These are phyloP conservation scores for Coniochaeta sp. DNA, from an alignment of 2,329 filamentous ascomycete genomes.

Conservation along the genomic window DNA sequence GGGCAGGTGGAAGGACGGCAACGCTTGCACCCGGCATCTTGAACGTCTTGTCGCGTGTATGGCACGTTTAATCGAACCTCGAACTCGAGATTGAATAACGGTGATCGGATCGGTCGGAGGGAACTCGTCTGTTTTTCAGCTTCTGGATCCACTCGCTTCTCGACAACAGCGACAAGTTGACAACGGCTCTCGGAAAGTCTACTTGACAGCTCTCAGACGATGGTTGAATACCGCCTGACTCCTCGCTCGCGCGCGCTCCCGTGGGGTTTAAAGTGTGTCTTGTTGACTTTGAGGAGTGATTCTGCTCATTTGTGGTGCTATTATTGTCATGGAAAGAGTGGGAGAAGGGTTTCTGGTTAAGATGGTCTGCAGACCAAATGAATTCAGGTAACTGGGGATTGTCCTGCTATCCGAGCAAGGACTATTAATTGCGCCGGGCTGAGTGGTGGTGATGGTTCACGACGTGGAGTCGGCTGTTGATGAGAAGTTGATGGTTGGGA, in stretches of 20 bases:
- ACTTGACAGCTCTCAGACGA: constrained; percentile 33
- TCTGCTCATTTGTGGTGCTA: constrained; percentile 45
- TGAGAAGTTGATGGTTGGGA: constrained; percentile 8
- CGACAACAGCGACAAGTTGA: constrained; percentile 18
- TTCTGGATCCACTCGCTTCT: constrained; percentile 8
- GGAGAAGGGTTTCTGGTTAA: constrained; percentile 27
- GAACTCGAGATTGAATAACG: not conserved
- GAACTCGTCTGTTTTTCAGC: constrained; percentile 2
- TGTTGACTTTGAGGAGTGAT: constrained; percentile 41
- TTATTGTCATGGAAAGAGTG: constrained; percentile 47
- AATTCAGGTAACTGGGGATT: constrained; percentile 5
- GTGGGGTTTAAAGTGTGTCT: constrained; percentile 66
- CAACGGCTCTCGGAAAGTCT: constrained; percentile 22
- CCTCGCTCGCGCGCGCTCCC: constrained; percentile 58
- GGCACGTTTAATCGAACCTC: constrained; percentile 4
- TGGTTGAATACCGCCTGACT: constrained; percentile 52
- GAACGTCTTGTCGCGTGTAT: constrained; percentile 25
- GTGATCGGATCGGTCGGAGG: not conserved
- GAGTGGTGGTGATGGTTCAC: constrained; percentile 16
- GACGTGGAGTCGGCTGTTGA: constrained; percentile 13
- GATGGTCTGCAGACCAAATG: constrained; percentile 22
- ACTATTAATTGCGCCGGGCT: constrained; percentile 7
- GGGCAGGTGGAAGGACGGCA: constrained; percentile 58
- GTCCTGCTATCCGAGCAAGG: constrained; percentile 7
- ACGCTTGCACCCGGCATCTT: constrained; percentile 66